Evolutionary conservation across 768 basidiomycete species (phyloP).

Genomic region (Termitomyces eurrhizus): DNA sequence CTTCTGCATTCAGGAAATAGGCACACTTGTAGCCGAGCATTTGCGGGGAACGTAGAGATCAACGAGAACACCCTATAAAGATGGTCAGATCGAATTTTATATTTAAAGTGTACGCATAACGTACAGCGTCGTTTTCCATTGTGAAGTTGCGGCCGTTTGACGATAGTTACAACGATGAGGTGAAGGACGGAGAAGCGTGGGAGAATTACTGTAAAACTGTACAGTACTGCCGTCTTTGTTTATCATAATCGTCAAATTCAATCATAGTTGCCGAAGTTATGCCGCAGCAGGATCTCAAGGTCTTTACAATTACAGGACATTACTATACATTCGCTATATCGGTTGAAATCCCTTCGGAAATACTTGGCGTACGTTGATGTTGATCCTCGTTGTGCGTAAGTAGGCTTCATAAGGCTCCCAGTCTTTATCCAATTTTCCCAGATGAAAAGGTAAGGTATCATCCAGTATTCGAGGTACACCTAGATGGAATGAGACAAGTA

Average conservation of each 20-base stretch:
- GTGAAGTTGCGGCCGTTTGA: constrained; percentile 16
- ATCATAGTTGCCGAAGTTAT: constrained; percentile 2
- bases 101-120: constrained; percentile 20
- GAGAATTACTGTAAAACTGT: constrained; percentile 34
- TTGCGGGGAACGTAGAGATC: constrained; percentile 99
- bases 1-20: constrained; percentile 1
- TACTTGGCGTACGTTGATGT: constrained; percentile 89
- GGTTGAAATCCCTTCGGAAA: constrained; percentile 67
- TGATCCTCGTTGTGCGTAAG: constrained; percentile 69
- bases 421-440: constrained; percentile 35
- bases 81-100: neutral
- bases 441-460: constrained; percentile 65
- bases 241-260: neutral
- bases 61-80: constrained; percentile 85
- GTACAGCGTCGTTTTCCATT: constrained; percentile 92
- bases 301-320: neutral
- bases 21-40: constrained; percentile 94
- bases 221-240: constrained; percentile 22
- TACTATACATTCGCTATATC: neutral
- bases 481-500: constrained; percentile 20
- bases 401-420: constrained; percentile 68
- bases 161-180: constrained; percentile 20
- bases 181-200: constrained; percentile 26
- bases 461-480: constrained; percentile 89
- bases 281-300: neutral